Conservation (phyloP, 1,284 basidiomycete genomes). For the Malassezia cuniculi region DNA sequence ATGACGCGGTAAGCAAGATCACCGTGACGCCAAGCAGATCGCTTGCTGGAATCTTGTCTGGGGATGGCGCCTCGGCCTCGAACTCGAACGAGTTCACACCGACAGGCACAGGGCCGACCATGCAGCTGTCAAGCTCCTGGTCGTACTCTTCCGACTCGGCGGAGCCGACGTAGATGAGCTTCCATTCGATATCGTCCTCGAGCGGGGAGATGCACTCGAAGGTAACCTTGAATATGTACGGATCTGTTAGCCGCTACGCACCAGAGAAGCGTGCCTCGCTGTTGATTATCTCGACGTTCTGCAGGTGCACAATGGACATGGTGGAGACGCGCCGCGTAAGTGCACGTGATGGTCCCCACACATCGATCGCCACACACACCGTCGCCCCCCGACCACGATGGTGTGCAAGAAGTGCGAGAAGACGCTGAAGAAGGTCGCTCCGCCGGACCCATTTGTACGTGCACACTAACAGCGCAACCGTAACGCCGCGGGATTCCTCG, state of each 20-base stretch:
- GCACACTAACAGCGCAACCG: constrained; percentile 13
- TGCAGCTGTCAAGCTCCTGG: constrained; percentile 69
- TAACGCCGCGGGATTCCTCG: constrained; percentile 12
- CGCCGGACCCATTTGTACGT: constrained; percentile 21
- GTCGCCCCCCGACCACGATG: constrained; percentile 5
- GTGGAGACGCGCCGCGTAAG: constrained; percentile 1
- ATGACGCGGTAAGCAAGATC: constrained; percentile 75
- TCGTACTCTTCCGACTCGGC: constrained; percentile 81
- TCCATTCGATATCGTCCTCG: constrained; percentile 93
- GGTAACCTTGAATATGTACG: constrained; percentile 86
- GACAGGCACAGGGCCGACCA: constrained; percentile 75
- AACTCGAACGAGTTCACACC: constrained; percentile 90
- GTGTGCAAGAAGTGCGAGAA: constrained; percentile 22
- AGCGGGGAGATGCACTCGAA: constrained; percentile 93
- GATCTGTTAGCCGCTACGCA: constrained; percentile 49
- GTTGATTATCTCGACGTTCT: constrained; percentile 40
- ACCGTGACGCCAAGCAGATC: constrained; percentile 82
- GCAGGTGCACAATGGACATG: constrained; percentile 43
- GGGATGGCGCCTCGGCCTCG: constrained; percentile 50
- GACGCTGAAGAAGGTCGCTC: constrained; percentile 11
- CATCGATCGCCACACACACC: too few species aligned
- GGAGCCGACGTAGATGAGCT: constrained; percentile 88
- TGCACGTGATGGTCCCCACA: background rate
- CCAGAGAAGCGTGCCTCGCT: constrained; percentile 31
- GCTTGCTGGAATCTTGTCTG: constrained; percentile 61